These are phyloP conservation scores for Annulohypoxylon moriforme DNA, from an alignment of 495 filamentous ascomycete genomes.

Conservation along the genomic window DNA sequence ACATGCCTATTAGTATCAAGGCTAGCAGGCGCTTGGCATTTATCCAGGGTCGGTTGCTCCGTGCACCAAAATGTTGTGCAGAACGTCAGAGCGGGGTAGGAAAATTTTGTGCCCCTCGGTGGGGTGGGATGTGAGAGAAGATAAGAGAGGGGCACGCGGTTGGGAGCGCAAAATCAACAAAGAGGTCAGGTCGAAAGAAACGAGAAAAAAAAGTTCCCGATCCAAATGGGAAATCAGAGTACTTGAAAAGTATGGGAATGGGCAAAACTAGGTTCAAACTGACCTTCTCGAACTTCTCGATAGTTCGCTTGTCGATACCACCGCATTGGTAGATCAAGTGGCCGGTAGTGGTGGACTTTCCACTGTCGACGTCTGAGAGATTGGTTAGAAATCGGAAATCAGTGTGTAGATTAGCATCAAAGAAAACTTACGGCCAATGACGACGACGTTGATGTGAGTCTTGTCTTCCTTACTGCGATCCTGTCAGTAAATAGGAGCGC, in stretches of 20 bases:
- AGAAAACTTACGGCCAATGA: slow-evolving; percentile 93
- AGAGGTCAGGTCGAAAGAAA: slow-evolving; percentile 17
- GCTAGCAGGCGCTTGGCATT: slow-evolving; percentile 13
- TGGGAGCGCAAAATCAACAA: slow-evolving; percentile 39
- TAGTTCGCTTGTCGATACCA: slow-evolving; percentile 99
- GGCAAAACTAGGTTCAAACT: slow-evolving; percentile 49
- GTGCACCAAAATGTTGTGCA: slow-evolving; percentile 46
- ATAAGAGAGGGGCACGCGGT: slow-evolving; percentile 43
- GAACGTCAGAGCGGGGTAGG: slow-evolving; percentile 49
- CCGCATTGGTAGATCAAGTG: slow-evolving; percentile 99
- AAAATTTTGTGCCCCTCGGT: slow-evolving; percentile 53
- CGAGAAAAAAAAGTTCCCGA: background rate
- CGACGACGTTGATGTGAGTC: slow-evolving; percentile 95
- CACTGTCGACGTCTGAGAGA: slow-evolving; percentile 90
- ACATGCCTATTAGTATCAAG: background rate
- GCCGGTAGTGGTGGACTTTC: slow-evolving; percentile 95
- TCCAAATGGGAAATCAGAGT: background rate
- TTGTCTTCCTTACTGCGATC: slow-evolving; percentile 80
- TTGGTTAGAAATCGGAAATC: slow-evolving; percentile 34
- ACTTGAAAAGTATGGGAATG: slow-evolving; percentile 1
- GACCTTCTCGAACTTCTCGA: slow-evolving; percentile 99
- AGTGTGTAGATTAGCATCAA: slow-evolving; percentile 60
- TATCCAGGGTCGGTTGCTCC: slow-evolving; percentile 44
- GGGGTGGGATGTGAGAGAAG: slow-evolving; percentile 27
- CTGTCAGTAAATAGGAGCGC: slow-evolving; percentile 35